phyloP scores from a whole-genome alignment of 164 flowering plant genomes.

The Vitis vinifera region DNA sequence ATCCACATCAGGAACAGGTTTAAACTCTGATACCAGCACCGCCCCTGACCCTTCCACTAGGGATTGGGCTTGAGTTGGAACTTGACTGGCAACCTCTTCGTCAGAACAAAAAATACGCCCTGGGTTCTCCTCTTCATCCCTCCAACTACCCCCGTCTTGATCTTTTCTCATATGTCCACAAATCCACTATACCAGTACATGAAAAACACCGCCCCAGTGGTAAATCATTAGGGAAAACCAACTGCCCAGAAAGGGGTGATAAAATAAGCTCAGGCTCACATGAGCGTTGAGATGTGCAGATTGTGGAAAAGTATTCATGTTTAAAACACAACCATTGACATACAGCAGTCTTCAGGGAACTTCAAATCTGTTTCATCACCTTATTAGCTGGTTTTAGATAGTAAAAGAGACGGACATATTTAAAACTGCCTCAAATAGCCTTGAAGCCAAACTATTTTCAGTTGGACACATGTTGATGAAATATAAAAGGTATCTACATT shows the following conservation, averaged over 20 bases:
- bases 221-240: slow-evolving; percentile 77
- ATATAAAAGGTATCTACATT: too few species aligned
- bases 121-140: slow-evolving; percentile 30
- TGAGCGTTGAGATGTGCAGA: neutral
- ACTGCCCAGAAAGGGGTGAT: slow-evolving; percentile 26
- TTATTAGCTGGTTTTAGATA: neutral
- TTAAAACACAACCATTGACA: neutral
- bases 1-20: slow-evolving; percentile 78
- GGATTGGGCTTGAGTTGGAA: slow-evolving; percentile 84
- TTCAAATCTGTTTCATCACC: neutral
- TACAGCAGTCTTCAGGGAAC: neutral
- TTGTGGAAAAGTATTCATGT: neutral
- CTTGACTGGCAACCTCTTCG: slow-evolving; percentile 51
- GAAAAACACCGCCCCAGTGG: slow-evolving; percentile 58
- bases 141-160: slow-evolving; percentile 29
- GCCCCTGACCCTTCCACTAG: slow-evolving; percentile 73
- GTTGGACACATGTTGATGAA: too few species aligned
- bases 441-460: too few species aligned
- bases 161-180: slow-evolving; percentile 45
- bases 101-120: slow-evolving; percentile 60
- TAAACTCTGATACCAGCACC: slow-evolving; percentile 61
- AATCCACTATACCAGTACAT: slow-evolving; percentile 73
- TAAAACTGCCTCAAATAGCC: too few species aligned
- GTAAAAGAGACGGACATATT: too few species aligned
- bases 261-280: slow-evolving; percentile 11